Evolutionary conservation across 106 monocot species (phyloP).

Genomic region (Chionographis japonica): DNA sequence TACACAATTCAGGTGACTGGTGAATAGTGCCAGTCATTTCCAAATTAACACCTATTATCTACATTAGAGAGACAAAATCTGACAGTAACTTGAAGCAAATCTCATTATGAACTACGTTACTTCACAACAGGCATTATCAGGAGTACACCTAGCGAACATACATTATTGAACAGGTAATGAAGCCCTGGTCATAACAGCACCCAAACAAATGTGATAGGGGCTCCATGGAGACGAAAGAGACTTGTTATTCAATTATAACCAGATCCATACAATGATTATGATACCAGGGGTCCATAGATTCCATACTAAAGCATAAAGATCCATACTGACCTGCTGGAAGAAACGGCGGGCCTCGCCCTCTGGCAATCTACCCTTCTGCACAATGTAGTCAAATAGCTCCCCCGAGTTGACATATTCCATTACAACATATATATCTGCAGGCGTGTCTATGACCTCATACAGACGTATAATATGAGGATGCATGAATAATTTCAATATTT

Average conservation of each 20-base stretch:
- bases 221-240: too few relatives aligned
- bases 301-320: too few relatives aligned
- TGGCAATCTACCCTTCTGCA: slow-evolving; percentile 34
- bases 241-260: not conserved
- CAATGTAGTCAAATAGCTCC: slow-evolving; percentile 41
- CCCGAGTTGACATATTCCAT: slow-evolving; percentile 41
- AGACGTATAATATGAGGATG: slow-evolving; percentile 43
- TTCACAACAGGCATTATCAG: too few relatives aligned
- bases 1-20: not conserved
- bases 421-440: slow-evolving; percentile 27
- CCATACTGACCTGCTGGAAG: slow-evolving; percentile 28
- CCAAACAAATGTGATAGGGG: too few relatives aligned
- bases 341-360: slow-evolving; percentile 37
- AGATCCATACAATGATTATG: not conserved
- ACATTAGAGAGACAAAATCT: too few relatives aligned
- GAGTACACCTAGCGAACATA: too few relatives aligned
- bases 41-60: too few relatives aligned
- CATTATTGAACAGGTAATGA: too few relatives aligned
- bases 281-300: not conserved
- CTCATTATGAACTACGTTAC: too few relatives aligned
- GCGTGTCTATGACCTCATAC: slow-evolving; percentile 39
- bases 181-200: too few relatives aligned
- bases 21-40: too few relatives aligned
- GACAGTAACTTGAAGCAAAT: too few relatives aligned
- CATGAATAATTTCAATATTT: slow-evolving; percentile 31